These are phyloP conservation scores for Ogataea neopini DNA, from an alignment of 805 yeast genomes.

Conservation along the genomic window DNA sequence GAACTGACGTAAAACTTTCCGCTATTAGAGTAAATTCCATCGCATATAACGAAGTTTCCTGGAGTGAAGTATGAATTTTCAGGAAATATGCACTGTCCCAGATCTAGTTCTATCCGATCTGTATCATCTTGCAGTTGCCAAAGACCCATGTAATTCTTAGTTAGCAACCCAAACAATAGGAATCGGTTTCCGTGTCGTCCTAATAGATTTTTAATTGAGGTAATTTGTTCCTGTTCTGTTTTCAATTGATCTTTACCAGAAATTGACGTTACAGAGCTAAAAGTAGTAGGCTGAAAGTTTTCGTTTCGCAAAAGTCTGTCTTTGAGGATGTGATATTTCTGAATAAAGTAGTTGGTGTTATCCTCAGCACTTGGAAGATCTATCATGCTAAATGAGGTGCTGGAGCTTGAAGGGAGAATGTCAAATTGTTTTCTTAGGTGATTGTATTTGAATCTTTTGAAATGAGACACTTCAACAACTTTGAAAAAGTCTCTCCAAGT, in stretches of 20 bases:
- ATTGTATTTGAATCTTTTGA: slow-evolving; percentile 67
- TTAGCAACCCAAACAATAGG: slow-evolving; percentile 73
- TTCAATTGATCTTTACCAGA: slow-evolving; percentile 27
- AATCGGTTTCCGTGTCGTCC: slow-evolving; percentile 83
- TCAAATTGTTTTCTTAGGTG: slow-evolving; percentile 60
- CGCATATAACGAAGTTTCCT: slow-evolving; percentile 79
- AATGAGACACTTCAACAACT: slow-evolving; percentile 61
- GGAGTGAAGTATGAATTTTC: slow-evolving; percentile 64
- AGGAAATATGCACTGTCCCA: slow-evolving; percentile 61
- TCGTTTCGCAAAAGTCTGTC: slow-evolving; percentile 80
- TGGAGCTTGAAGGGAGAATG: slow-evolving; percentile 22
- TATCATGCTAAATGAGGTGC: slow-evolving; percentile 5
- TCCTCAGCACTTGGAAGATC: slow-evolving; percentile 26
- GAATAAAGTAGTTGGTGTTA: slow-evolving; percentile 45
- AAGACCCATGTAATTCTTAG: slow-evolving; percentile 62
- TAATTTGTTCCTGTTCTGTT: slow-evolving; percentile 42
- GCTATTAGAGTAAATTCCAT: slow-evolving; percentile 78
- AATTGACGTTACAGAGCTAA: slow-evolving; percentile 45
- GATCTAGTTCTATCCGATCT: slow-evolving; percentile 68
- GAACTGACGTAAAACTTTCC: slow-evolving; percentile 73
- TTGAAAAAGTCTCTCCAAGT: slow-evolving; percentile 76
- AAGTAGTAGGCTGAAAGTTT: slow-evolving; percentile 57
- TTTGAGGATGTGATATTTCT: slow-evolving; percentile 60
- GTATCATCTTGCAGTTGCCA: slow-evolving; percentile 81
- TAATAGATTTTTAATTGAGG: slow-evolving; percentile 77